Conservation (phyloP, 1,284 basidiomycete genomes). For the Pseudomicrostroma phylloplanum region DNA sequence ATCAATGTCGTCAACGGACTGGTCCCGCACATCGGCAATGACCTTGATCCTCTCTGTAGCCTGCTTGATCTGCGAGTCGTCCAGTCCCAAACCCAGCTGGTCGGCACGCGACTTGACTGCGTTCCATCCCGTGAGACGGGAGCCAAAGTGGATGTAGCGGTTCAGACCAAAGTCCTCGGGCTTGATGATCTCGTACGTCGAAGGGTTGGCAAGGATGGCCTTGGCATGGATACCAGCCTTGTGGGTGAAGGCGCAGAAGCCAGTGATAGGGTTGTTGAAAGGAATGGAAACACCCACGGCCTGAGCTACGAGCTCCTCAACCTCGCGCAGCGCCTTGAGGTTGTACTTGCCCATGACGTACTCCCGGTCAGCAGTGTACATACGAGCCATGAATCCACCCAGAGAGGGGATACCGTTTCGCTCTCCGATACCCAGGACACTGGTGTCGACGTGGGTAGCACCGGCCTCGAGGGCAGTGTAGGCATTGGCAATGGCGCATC, state of each 20-base stretch:
- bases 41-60: slow-evolving; percentile 99
- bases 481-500: slow-evolving; percentile 89
- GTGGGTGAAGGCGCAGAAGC: slow-evolving; percentile 99
- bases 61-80: slow-evolving; percentile 84
- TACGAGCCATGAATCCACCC: slow-evolving; percentile 90
- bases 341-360: slow-evolving; percentile 99
- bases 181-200: slow-evolving; percentile 65
- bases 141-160: slow-evolving; percentile 96
- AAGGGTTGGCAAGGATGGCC: slow-evolving; percentile 98
- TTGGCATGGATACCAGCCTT: slow-evolving; percentile 99
- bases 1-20: slow-evolving; percentile 99
- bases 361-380: slow-evolving; percentile 77
- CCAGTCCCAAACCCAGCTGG: slow-evolving; percentile 78
- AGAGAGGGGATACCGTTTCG: slow-evolving; percentile 98
- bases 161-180: slow-evolving; percentile 91
- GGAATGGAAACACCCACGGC: slow-evolving; percentile 97
- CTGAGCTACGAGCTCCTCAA: slow-evolving; percentile 98
- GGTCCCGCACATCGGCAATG: slow-evolving; percentile 93
- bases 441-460: slow-evolving; percentile 90
- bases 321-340: slow-evolving; percentile 89
- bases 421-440: slow-evolving; percentile 90
- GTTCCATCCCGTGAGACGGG: slow-evolving; percentile 95
- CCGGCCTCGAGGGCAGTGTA: slow-evolving; percentile 98
- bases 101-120: slow-evolving; percentile 98
- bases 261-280: slow-evolving; percentile 81